A percentile compares a stretch with the other conserved stretches of the same genome.
Evolutionary conservation across 768 basidiomycete species (phyloP).

Genomic region (Cystoderma amianthinum): DNA sequence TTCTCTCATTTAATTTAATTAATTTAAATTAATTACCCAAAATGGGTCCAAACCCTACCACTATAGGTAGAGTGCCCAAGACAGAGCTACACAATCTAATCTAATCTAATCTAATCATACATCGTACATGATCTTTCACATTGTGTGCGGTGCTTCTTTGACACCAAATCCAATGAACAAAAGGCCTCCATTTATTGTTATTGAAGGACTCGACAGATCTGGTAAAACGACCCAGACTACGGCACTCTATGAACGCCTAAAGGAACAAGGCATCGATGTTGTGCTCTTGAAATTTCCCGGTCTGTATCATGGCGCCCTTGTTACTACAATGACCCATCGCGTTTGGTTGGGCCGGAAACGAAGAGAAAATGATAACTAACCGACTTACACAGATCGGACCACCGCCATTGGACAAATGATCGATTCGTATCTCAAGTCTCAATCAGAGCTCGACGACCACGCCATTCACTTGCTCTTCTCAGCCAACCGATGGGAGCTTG

Average conservation of each 20-base stretch:
- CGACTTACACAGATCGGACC: constrained; percentile 62
- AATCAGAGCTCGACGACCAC: constrained; percentile 85
- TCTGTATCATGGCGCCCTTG: constrained; percentile 24
- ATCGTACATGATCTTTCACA: too few species aligned
- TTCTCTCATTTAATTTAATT: not conserved
- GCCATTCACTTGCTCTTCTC: constrained; percentile 93
- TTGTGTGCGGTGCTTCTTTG: too few species aligned
- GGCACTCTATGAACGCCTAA: constrained; percentile 48
- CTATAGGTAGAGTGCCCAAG: too few species aligned
- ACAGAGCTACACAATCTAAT: not conserved
- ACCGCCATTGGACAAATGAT: constrained; percentile 92
- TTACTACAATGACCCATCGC: not conserved
- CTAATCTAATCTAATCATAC: not conserved
- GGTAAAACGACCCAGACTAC: constrained; percentile 90
- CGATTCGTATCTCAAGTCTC: constrained; percentile 79
- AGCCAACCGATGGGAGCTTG: constrained; percentile 95
- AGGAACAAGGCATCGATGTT: constrained; percentile 31
- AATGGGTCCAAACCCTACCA: too few species aligned
- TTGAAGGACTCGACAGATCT: constrained; percentile 93
- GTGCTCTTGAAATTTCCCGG: constrained; percentile 87
- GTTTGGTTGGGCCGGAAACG: not conserved
- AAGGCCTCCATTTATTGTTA: constrained; percentile 82
- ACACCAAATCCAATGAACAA: constrained; percentile 9
- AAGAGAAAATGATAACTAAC: not conserved
- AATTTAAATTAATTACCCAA: too few species aligned